Evolutionary conservation across 176 grass and related monocot genomes (phyloP), one percentile per base, ranked within the genome.

Genomic region (Ensete glaucum): DNA sequence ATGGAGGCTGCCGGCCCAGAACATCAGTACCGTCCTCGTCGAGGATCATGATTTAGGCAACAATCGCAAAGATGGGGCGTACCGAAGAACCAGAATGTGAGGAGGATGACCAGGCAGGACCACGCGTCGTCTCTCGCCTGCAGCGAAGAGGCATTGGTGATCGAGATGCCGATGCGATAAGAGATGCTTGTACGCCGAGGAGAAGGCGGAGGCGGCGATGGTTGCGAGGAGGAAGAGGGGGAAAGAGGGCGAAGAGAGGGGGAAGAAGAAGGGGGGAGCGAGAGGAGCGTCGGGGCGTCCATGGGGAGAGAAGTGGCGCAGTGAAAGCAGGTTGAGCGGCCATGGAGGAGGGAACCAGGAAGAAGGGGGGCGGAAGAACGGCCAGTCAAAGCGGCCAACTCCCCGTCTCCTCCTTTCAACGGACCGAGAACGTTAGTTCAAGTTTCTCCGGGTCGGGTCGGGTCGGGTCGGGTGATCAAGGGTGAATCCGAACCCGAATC

Each of bases 71-170:
- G 50, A 55, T 15, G 70, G 26, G 17, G 52, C 73, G 49, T 75
- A 95, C 91, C 82, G 14, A 96, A 71, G 54, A 83, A 71, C 17
- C 82, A 87, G 62, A 89, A 81, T 10, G 80, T 55, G 77, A 89
- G 77, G 52, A 89, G 51, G 54, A 76, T 74, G 80, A 85, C 77
- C 49, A 79, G 76, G 84, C 84, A 85, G 67, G 83, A 67, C 63
- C 72, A 63, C 11, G 86, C 74, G 12, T 87, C 85, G 21, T 87
- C 85, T 72, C 76, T 79, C 25, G 62, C 54, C 27, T 78, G 66
- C 1, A 50, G 29, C 26, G 62, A 11, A 2, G 52, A 25, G 2
- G 19, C 54, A 53, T 54, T 57, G 50, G 58, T 49, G 1, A 73
- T 6, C 34, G 75, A 49, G 51, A 77, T 56, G 27, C 16, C 19